phyloP scores from a whole-genome alignment of 495 filamentous ascomycete genomes.

The Paragyromitra xinjiangensis region DNA sequence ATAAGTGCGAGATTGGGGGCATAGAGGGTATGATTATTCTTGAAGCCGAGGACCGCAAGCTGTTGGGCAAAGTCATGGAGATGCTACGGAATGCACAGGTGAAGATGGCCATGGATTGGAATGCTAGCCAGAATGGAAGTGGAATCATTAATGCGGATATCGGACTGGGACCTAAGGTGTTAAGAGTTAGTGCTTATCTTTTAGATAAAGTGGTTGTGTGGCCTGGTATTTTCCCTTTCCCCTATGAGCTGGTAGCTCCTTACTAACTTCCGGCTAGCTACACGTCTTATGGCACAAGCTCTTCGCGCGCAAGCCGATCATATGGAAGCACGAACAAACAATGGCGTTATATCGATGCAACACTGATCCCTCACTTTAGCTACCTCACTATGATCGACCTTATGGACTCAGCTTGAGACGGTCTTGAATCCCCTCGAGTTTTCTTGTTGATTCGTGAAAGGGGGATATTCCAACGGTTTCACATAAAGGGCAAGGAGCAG shows the following conservation, averaged over 20 bases:
- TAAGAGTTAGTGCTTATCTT: conserved; percentile 86
- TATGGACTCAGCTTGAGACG: conserved; percentile 14
- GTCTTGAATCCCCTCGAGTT: conserved; percentile 14
- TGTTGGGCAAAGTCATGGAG: conserved; percentile 83
- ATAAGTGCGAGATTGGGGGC: conserved; percentile 77
- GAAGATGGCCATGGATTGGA: conserved; percentile 73
- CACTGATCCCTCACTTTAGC: conserved; percentile 23
- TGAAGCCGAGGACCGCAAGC: conserved; percentile 89
- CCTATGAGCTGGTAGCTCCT: conserved; percentile 5
- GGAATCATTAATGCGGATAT: conserved; percentile 46
- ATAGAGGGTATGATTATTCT: conserved; percentile 88
- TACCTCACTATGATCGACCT: background rate
- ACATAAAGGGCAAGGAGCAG: conserved; percentile 38
- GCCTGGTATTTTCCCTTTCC: conserved; percentile 73
- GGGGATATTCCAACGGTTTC: conserved; percentile 19
- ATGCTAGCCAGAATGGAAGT: conserved; percentile 68
- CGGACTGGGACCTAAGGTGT: conserved; percentile 70
- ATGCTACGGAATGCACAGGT: conserved; percentile 79
- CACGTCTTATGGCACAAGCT: conserved; percentile 85
- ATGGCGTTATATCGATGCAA: conserved; percentile 43
- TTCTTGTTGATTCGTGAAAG: conserved; percentile 19
- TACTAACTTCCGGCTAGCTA: conserved; percentile 68
- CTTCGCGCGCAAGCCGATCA: conserved; percentile 85
- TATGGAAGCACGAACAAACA: conserved; percentile 65
- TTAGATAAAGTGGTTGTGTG: conserved; percentile 89